Evolutionary conservation across 2,329 filamentous ascomycete genomes (phyloP).

Genomic region (Tolypocladium ophioglossoides): DNA sequence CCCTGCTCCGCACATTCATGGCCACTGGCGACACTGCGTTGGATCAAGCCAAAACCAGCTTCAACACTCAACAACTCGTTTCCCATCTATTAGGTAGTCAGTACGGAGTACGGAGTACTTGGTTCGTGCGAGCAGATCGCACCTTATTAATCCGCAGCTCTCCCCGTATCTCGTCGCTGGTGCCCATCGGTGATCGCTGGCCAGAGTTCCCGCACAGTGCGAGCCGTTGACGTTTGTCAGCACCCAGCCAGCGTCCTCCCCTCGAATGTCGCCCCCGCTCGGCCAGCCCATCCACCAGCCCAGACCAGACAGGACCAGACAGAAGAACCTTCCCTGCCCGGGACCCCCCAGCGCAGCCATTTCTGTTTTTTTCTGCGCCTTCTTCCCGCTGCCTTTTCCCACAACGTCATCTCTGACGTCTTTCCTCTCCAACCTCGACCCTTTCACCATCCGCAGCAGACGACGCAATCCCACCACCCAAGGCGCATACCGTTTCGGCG

Average conservation of each 20-base stretch:
- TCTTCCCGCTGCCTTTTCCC: slow-evolving; percentile 21
- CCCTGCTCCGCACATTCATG: no score
- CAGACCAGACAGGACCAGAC: no score
- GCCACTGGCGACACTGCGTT: not conserved
- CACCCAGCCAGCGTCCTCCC: not conserved
- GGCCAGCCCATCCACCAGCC: not conserved
- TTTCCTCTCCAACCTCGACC: slow-evolving; percentile 25
- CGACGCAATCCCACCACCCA: slow-evolving; percentile 15
- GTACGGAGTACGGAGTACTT: no score
- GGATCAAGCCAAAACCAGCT: not conserved
- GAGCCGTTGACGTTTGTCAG: not conserved
- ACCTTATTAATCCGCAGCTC: not conserved
- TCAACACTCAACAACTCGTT: no score
- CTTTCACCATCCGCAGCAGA: slow-evolving; percentile 22
- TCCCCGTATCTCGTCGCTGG: not conserved
- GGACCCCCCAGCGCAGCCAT: slow-evolving; percentile 3
- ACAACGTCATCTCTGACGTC: slow-evolving; percentile 40
- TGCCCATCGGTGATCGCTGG: not conserved
- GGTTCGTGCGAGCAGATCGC: no score
- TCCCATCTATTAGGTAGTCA: no score
- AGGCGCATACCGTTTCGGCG: slow-evolving; percentile 1
- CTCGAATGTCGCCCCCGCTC: not conserved
- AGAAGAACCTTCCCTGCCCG: not conserved
- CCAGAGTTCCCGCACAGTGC: not conserved
- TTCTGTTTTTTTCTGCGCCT: slow-evolving; percentile 21